These are phyloP conservation scores for Neopestalotiopsis clavispora DNA, from an alignment of 2,329 filamentous ascomycete genomes.

Conservation along the genomic window DNA sequence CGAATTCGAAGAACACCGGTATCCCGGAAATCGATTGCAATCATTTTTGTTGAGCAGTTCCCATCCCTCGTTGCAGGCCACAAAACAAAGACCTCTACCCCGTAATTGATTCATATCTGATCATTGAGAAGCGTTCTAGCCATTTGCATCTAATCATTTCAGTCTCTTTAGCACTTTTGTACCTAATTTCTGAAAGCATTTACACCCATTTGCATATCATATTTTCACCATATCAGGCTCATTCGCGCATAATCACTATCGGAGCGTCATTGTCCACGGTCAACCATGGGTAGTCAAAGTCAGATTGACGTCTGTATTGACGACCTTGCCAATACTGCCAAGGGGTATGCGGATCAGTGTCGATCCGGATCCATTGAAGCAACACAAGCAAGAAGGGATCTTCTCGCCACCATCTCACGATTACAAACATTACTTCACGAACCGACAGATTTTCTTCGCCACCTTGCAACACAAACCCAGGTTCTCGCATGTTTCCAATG, in stretches of 20 bases:
- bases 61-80: no score
- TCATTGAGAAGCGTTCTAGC: neutral
- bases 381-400: neutral
- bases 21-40: neutral
- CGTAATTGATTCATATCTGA: neutral
- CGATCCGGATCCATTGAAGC: neutral
- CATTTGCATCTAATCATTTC: neutral
- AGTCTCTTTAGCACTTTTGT: neutral
- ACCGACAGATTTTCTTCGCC: neutral
- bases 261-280: no score
- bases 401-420: neutral
- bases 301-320: neutral
- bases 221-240: no score
- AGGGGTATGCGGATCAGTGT: neutral
- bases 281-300: neutral
- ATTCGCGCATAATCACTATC: no score
- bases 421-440: neutral
- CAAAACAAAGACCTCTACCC: no score
- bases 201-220: no score
- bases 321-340: neutral
- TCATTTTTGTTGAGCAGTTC: neutral
- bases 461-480: conserved; percentile 16
- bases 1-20: neutral
- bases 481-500: conserved; percentile 42
- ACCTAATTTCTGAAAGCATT: neutral